These are phyloP conservation scores for Ceratocystis smalleyi DNA, from an alignment of 2,329 filamentous ascomycete species.

Conservation along the genomic window DNA sequence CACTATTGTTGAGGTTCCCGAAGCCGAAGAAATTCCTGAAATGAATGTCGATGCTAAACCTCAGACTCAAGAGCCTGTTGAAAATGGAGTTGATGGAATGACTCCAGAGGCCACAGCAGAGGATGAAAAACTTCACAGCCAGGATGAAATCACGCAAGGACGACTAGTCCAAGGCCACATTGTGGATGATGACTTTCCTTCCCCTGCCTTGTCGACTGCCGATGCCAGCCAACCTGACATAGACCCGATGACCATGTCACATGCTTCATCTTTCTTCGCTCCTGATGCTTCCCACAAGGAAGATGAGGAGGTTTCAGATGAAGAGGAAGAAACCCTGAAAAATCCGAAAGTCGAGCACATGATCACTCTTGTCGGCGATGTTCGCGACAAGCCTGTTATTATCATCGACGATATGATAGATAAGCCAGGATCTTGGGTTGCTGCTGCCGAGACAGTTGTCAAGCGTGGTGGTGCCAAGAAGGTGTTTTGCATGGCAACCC, in stretches of 20 bases:
- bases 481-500: slow-evolving; percentile 95
- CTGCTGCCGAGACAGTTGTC: slow-evolving; percentile 87
- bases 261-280: slow-evolving; percentile 67
- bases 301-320: slow-evolving; percentile 67
- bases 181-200: slow-evolving; percentile 84
- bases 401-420: slow-evolving; percentile 99
- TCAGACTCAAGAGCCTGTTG: background rate
- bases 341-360: slow-evolving; percentile 76
- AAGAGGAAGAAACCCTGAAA: slow-evolving; percentile 80
- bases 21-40: slow-evolving; percentile 6
- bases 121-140: slow-evolving; percentile 60
- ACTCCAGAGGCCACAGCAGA: slow-evolving; percentile 27
- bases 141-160: slow-evolving; percentile 78
- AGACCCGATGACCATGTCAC: slow-evolving; percentile 67
- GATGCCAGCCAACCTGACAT: slow-evolving; percentile 51
- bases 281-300: slow-evolving; percentile 59
- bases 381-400: slow-evolving; percentile 73
- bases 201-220: slow-evolving; percentile 55
- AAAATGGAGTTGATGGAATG: background rate
- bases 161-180: slow-evolving; percentile 87
- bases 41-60: background rate
- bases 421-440: slow-evolving; percentile 92
- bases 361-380: slow-evolving; percentile 93
- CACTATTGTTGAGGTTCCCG: slow-evolving; percentile 13
- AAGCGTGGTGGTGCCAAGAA: slow-evolving; percentile 83